Evolutionary conservation across 352 stramenopile genomes (phyloP), one percentile per base, ranked within the genome.

Genomic region (Globisporangium mamillatum): DNA sequence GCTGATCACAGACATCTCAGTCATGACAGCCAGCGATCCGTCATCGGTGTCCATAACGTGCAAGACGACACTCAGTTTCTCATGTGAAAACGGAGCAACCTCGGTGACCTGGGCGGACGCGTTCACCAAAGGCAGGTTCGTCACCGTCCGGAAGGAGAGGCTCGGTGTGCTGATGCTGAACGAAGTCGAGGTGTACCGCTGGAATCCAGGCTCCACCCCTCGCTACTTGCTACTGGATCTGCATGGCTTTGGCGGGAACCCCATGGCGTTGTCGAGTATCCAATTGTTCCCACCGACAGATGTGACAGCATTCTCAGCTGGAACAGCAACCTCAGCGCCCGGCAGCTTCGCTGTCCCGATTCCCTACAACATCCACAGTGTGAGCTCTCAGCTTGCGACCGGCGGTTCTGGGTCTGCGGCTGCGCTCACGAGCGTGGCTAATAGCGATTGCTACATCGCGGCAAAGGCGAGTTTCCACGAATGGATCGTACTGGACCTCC

Each of bases 401-500:
- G 72, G 56, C 18, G 81, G 81, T 16, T n/a, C 65, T 18, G 84
- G 80, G 0, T 87, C 84, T 25, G 79, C 79, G 0, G 63, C 32
- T 7, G 64, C 77, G 0, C 56, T 92, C 1, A 57, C 73, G 14
- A 78, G 70, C 12, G 55, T 72, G 60, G 58, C 2, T 2, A 67
- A 44, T 0, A 70, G 57, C 7, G 60, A 69, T 9, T 94, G 84
- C 53, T 94, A 90, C 53, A 59, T 88, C 4, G 73, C 75, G 4
- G 65, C 61, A 7, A 54, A 46, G 4, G 38, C 79, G 0, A 84
- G 82, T 0, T 84, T 75, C 24, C 84, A 87, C 27, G 86, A 94
- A 61, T 94, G 84, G 84, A 64, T 94, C 1, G 73, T 94, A 14
- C 58, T 94, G 12, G 81, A 88, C 52, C 71, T 94, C 1, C 36